Base-by-base conservation (phyloP, 1,284 basidiomycete species). In the Ustilago nuda region DNA sequence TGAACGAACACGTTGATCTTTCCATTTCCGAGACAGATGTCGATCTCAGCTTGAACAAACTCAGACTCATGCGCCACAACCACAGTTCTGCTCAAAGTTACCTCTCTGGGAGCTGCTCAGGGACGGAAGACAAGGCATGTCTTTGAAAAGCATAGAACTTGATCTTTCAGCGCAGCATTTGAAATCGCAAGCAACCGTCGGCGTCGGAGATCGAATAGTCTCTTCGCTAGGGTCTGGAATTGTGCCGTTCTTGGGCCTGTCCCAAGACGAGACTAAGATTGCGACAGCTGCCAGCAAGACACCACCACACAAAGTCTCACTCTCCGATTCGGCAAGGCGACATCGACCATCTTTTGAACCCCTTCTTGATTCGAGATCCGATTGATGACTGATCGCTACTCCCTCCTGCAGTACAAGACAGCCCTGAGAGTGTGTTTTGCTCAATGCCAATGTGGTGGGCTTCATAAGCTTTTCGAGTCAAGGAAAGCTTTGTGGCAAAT, bases 181-280 rank as follows among this genome's bases (percentile, higher is more conserved):
- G 39, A 17, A 41, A 15, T 41, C 39, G 15, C 8, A 11, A 30
- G 55, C 56, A 48, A 45, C 59, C 45, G 60, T 62, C 60, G 56
- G 55, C 59, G 48, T 67, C 59, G 66, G 66, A 67, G 55, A 8
- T 61, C 15, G 55, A 57, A 61, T 53, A 57, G 58, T 53, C 8
- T 33, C 32, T 60, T 33, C 19, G 19, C 6, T 19, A 27, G 19
- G 19, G 11, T 27, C 23, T 37, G 36, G n/a, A 17, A 41, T 41
- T 19, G 43, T 19, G 55, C 27, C 17, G 27, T 45, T 8, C 4
- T 33, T 45, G 35, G 32, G 57, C 9, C 56, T 41, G 43, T 8
- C 19, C n/a, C 13, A 12, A 48, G 33, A 58, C 13, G 1, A 55
- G 41, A 35, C 36, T n/a, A n/a, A 37, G 19, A 13, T 11, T 32